phyloP scores from a whole-genome alignment of 345 rosid species.

The Tarenaya hassleriana region DNA sequence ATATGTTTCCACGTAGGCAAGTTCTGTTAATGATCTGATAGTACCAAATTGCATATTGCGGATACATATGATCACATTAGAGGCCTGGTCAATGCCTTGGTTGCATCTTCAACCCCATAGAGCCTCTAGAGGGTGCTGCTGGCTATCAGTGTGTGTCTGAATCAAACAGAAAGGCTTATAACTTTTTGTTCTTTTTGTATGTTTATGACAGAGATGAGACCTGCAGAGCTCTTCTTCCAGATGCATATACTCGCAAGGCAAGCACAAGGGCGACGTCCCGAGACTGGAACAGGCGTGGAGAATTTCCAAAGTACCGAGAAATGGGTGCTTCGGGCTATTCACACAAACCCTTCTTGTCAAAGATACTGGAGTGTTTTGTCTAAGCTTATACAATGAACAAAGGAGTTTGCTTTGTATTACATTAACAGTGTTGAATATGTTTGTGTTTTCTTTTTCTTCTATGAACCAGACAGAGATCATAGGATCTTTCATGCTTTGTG shows the following conservation, averaged over 20 bases:
- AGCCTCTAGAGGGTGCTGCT: neutral
- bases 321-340: constrained; percentile 89
- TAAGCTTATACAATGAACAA: constrained; percentile 40
- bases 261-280: constrained; percentile 28
- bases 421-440: no score
- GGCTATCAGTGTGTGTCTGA: neutral
- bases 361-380: constrained; percentile 76
- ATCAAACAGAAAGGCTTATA: neutral
- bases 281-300: constrained; percentile 39
- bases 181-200: neutral
- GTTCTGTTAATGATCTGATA: no score
- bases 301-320: constrained; percentile 56
- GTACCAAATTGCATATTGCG: no score
- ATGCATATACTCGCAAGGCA: constrained; percentile 81
- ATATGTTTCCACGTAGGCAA: no score
- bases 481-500: no score
- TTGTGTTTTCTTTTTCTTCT: no score
- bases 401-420: no score
- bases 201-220: constrained; percentile 64
- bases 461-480: no score
- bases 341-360: constrained; percentile 62
- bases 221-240: constrained; percentile 82
- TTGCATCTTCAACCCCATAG: no score
- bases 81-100: no score
- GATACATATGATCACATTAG: no score